Evolutionary conservation across 2,329 filamentous ascomycete species (phyloP).

Genomic region (Aspergillus pseudotamarii): DNA sequence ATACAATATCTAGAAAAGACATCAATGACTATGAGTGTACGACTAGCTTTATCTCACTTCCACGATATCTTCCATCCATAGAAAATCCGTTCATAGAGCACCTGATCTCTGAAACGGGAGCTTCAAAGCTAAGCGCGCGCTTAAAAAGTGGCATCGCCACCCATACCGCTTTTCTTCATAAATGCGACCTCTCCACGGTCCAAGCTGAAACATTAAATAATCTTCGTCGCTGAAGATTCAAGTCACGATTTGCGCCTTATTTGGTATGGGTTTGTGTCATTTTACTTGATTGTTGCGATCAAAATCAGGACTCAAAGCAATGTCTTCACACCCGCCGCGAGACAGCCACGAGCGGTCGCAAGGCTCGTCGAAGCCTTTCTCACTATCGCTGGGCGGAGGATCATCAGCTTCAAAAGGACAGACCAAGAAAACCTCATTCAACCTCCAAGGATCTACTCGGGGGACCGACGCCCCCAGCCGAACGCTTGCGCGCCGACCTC

Average conservation of each 20-base stretch:
- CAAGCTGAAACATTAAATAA: not conserved
- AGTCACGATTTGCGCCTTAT: not conserved
- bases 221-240: not conserved
- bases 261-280: not conserved
- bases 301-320: constrained; percentile 3
- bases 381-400: constrained; percentile 38
- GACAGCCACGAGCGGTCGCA: constrained; percentile 8
- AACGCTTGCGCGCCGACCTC: constrained; percentile 33
- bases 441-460: constrained; percentile 31
- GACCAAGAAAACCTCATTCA: constrained; percentile 37
- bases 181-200: not conserved
- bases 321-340: constrained; percentile 19
- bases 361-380: constrained; percentile 38
- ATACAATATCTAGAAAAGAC: constrained; percentile 31
- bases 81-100: not conserved
- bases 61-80: not conserved
- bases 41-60: constrained; percentile 22
- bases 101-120: not conserved
- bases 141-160: constrained; percentile 21
- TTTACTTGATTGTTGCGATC: not conserved
- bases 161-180: constrained; percentile 3
- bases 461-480: constrained; percentile 19
- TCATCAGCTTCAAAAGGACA: constrained; percentile 33
- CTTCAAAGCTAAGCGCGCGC: constrained; percentile 21
- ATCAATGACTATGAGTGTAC: constrained; percentile 35